Conservation (phyloP, 441 rosid genomes). For the Gossypium trilobum region DNA sequence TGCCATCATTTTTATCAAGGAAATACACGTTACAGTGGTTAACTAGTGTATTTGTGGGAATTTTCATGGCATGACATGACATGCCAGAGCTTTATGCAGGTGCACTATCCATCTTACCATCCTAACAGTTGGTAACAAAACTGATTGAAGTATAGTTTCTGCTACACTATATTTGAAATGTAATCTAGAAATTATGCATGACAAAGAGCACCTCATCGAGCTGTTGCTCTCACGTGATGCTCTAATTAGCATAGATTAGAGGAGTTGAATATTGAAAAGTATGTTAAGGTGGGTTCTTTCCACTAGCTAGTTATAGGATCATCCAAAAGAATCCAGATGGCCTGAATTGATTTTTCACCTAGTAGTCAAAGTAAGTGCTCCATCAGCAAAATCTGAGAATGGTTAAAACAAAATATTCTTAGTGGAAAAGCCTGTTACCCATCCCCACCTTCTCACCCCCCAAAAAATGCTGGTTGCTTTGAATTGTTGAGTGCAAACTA, state of each 20-base stretch:
- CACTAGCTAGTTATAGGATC: not conserved
- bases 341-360: not conserved
- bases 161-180: constrained; percentile 14
- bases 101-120: not conserved
- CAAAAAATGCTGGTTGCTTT: not conserved
- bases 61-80: constrained; percentile 4
- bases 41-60: not conserved
- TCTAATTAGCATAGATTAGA: not conserved
- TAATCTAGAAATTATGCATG: constrained; percentile 1
- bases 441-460: not conserved
- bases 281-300: constrained; percentile 1
- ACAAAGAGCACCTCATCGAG: constrained; percentile 5
- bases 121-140: not conserved
- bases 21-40: not conserved
- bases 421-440: not conserved
- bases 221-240: not conserved
- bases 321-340: not conserved
- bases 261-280: not conserved
- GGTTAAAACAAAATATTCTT: not conserved
- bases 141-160: constrained; percentile 1
- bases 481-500: not conserved
- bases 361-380: not conserved
- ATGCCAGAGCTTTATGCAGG: not conserved
- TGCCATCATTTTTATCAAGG: not conserved
- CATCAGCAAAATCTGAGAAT: not conserved